phyloP scores from a whole-genome alignment of 1,139 yeast genomes.

The Petasospora fabianii region DNA sequence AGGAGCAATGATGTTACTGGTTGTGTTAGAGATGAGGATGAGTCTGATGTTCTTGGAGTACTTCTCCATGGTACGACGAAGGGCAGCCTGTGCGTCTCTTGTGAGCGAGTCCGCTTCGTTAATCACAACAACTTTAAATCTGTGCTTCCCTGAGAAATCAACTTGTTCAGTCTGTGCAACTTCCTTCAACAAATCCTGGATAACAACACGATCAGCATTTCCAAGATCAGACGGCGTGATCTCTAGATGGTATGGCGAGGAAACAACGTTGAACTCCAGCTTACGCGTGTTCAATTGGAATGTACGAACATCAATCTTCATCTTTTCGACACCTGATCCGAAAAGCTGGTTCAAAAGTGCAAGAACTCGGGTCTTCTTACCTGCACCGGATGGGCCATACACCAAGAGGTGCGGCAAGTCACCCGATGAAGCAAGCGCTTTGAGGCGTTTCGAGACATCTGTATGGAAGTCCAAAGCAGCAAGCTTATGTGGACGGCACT shows the following conservation, averaged over 20 bases:
- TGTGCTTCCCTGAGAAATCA: slow-evolving; percentile 62
- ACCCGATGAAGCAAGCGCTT: slow-evolving; percentile 62
- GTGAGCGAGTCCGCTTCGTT: slow-evolving; percentile 92
- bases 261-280: slow-evolving; percentile 84
- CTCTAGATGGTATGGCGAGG: slow-evolving; percentile 87
- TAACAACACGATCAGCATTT: slow-evolving; percentile 88
- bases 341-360: slow-evolving; percentile 76
- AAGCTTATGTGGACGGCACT: slow-evolving; percentile 75
- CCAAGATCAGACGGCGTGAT: slow-evolving; percentile 98
- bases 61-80: slow-evolving; percentile 97
- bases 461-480: slow-evolving; percentile 64
- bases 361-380: slow-evolving; percentile 91
- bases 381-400: slow-evolving; percentile 96
- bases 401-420: slow-evolving; percentile 91
- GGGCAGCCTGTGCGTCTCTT: slow-evolving; percentile 96
- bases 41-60: slow-evolving; percentile 85
- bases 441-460: slow-evolving; percentile 58
- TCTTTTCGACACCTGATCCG: slow-evolving; percentile 76
- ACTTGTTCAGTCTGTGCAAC: slow-evolving; percentile 95
- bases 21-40: slow-evolving; percentile 80
- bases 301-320: slow-evolving; percentile 86
- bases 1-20: slow-evolving; percentile 90
- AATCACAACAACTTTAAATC: slow-evolving; percentile 87
- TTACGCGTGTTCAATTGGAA: slow-evolving; percentile 74
- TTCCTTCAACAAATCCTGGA: slow-evolving; percentile 89